phyloP scores from a whole-genome alignment of 352 stramenopile species.

The Pythium brassicae region DNA sequence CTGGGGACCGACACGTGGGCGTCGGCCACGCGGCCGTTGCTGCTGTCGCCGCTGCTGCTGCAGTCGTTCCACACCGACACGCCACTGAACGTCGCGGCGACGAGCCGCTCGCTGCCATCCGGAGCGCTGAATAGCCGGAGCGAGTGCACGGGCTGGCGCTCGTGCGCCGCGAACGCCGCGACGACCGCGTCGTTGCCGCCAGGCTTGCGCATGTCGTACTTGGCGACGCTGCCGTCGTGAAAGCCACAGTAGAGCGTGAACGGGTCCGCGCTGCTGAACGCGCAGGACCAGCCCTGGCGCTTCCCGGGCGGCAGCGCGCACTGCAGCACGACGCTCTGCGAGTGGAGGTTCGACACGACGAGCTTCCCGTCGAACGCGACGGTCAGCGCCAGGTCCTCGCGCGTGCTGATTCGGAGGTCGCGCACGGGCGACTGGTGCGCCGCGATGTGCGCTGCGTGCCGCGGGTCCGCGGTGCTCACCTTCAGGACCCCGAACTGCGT shows the following conservation, averaged over 20 bases:
- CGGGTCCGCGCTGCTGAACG: conserved; percentile 29
- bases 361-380: conserved; percentile 63
- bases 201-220: conserved; percentile 50
- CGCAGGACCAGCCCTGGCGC: conserved; percentile 55
- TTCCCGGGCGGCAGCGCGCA: conserved; percentile 27
- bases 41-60: conserved; percentile 6
- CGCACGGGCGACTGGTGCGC: conserved; percentile 48
- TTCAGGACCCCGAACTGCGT: conserved; percentile 37
- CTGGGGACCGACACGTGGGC: conserved; percentile 16
- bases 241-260: conserved; percentile 51
- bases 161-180: conserved; percentile 25
- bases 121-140: conserved; percentile 27
- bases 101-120: conserved; percentile 28
- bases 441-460: conserved; percentile 20
- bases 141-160: conserved; percentile 53
- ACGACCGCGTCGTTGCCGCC: conserved; percentile 23
- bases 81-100: conserved; percentile 35
- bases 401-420: conserved; percentile 42
- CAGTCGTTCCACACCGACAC: conserved; percentile 39
- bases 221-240: conserved; percentile 39
- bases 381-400: conserved; percentile 32
- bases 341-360: conserved; percentile 36
- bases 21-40: conserved; percentile 10
- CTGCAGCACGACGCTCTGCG: conserved; percentile 36
- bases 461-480: conserved; percentile 33